These are phyloP conservation scores for Calycina herbarum DNA, from an alignment of 2,329 filamentous ascomycete species.

Conservation along the genomic window DNA sequence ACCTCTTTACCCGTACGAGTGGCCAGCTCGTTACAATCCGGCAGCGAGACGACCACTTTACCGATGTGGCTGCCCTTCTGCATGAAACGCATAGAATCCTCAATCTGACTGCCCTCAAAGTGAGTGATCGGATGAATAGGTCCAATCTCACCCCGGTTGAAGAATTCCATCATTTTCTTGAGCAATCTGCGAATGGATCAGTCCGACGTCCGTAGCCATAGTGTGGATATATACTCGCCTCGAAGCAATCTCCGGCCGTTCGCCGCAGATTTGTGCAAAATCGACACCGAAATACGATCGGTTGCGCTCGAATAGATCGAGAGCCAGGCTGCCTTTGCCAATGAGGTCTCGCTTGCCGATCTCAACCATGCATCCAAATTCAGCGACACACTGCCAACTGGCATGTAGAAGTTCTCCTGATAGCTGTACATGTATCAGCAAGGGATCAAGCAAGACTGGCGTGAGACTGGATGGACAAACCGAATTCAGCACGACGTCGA, in stretches of 20 bases:
- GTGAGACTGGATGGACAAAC: too few species aligned
- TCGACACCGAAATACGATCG: background rate
- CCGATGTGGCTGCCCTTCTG: slow-evolving; percentile 19
- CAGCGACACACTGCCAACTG: slow-evolving; percentile 38
- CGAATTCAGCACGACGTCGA: slow-evolving; percentile 27
- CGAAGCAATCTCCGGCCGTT: too few species aligned
- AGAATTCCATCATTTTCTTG: background rate
- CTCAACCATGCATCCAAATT: slow-evolving; percentile 41
- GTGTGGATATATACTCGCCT: too few species aligned
- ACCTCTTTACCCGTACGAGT: too few species aligned
- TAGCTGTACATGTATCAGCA: too few species aligned
- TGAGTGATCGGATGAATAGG: too few species aligned
- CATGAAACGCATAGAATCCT: slow-evolving; percentile 17
- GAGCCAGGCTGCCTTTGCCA: slow-evolving; percentile 26
- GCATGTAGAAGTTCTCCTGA: slow-evolving; percentile 27
- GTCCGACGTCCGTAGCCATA: background rate
- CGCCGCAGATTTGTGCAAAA: too few species aligned
- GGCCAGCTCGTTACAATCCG: background rate
- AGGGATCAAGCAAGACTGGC: too few species aligned
- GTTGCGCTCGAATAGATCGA: slow-evolving; percentile 28
- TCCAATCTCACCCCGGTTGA: too few species aligned
- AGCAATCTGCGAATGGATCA: too few species aligned
- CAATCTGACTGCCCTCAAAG: too few species aligned
- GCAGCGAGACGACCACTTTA: slow-evolving; percentile 6
- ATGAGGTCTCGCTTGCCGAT: slow-evolving; percentile 39